Conservation (phyloP, 164 flowering plant genomes). For the Cinnamomum micranthum region DNA sequence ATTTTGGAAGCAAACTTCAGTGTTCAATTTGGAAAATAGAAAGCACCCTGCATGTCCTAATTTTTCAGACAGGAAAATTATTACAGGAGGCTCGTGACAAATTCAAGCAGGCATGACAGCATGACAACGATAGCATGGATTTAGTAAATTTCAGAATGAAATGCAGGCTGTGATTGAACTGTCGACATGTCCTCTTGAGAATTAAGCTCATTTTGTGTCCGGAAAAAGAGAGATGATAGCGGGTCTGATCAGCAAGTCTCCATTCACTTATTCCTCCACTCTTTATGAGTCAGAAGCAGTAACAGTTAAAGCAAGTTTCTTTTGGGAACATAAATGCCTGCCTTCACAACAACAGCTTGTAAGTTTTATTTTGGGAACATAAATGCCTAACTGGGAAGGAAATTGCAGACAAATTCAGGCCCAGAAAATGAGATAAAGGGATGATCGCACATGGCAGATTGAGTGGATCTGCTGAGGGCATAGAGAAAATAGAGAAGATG, state of each 20-base stretch:
- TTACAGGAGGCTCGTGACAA: constrained; percentile 68
- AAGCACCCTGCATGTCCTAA: constrained; percentile 88
- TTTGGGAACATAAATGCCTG: constrained; percentile 66
- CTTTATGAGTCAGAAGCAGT: constrained; percentile 55
- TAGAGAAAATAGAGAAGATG: constrained; percentile 55
- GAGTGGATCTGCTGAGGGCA: constrained; percentile 91
- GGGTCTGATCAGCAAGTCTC: constrained; percentile 76
- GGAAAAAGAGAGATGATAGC: constrained; percentile 95
- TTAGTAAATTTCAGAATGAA: constrained; percentile 70
- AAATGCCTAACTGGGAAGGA: constrained; percentile 72
- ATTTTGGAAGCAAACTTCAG: constrained; percentile 36
- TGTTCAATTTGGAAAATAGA: constrained; percentile 71
- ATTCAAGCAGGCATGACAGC: constrained; percentile 69
- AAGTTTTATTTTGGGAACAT: constrained; percentile 60
- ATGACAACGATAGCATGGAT: constrained; percentile 81
- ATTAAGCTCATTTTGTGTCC: constrained; percentile 79
- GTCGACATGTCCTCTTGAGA: constrained; percentile 72
- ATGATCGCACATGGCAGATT: constrained; percentile 67
- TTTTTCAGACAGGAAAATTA: constrained; percentile 74
- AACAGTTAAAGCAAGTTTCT: constrained; percentile 79
- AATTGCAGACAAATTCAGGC: constrained; percentile 86
- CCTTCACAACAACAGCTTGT: too few relatives aligned
- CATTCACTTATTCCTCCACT: constrained; percentile 52
- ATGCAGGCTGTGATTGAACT: constrained; percentile 94
- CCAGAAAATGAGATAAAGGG: constrained; percentile 86